These are phyloP conservation scores for Trametes meyenii DNA, from an alignment of 768 basidiomycete genomes.

Conservation along the genomic window DNA sequence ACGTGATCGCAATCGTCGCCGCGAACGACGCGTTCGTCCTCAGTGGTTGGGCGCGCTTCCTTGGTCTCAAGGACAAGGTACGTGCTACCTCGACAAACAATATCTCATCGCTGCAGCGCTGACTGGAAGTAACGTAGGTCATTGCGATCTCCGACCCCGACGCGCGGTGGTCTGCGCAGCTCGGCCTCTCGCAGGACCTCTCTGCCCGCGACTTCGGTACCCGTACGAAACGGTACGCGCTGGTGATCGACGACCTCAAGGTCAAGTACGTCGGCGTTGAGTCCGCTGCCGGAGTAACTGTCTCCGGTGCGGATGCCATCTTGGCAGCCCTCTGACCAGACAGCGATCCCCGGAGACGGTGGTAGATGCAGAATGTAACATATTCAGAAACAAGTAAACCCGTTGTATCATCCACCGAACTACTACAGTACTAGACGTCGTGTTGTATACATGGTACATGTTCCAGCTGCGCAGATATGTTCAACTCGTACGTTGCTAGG, in stretches of 20 bases:
- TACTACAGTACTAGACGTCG: too few species aligned
- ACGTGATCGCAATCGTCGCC: conserved; percentile 68
- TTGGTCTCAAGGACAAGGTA: conserved; percentile 59
- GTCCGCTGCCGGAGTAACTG: conserved; percentile 38
- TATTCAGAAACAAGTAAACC: not conserved
- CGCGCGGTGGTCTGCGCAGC: conserved; percentile 38
- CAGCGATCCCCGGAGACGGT: not conserved
- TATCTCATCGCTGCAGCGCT: too few species aligned
- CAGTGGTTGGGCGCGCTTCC: conserved; percentile 40
- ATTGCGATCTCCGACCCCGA: conserved; percentile 39
- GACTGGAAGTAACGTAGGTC: conserved; percentile 30
- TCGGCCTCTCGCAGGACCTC: conserved; percentile 58
- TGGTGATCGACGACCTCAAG: conserved; percentile 70
- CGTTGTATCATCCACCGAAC: too few species aligned
- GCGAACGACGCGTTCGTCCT: conserved; percentile 84
- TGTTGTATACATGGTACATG: too few species aligned
- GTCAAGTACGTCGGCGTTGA: conserved; percentile 61
- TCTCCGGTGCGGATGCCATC: conserved; percentile 43
- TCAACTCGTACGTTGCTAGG: too few species aligned
- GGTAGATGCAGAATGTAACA: conserved; percentile 6
- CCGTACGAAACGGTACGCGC: conserved; percentile 54
- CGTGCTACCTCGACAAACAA: conserved; percentile 13
- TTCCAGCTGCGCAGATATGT: too few species aligned
- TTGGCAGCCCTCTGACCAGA: conserved; percentile 40
- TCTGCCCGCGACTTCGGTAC: conserved; percentile 40